These are phyloP conservation scores for Gossypium australe DNA, from an alignment of 345 rosid species.

Conservation along the genomic window DNA sequence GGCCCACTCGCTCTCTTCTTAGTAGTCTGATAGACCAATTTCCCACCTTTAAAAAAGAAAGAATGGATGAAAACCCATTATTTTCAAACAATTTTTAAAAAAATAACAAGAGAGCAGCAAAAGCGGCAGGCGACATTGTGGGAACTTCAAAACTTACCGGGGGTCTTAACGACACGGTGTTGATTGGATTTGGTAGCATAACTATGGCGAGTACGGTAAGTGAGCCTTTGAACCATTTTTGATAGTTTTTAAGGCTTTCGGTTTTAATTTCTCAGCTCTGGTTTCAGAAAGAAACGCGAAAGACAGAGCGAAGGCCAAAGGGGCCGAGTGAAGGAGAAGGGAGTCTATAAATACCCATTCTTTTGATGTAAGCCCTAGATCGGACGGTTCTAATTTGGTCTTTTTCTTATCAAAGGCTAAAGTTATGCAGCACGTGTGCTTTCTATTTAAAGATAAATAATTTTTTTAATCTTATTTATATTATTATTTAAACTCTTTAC, in stretches of 20 bases:
- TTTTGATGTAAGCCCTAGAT: conserved; percentile 3
- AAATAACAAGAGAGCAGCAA: too few species aligned
- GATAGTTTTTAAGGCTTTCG: background rate
- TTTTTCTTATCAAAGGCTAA: background rate
- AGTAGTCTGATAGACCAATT: conserved; percentile 63
- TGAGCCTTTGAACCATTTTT: conserved; percentile 65
- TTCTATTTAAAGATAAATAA: background rate
- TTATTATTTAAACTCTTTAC: background rate
- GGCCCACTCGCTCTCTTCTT: conserved; percentile 77
- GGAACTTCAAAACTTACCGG: conserved; percentile 26
- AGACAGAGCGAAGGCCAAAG: background rate
- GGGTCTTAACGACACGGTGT: conserved; percentile 59
- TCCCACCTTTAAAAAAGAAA: conserved; percentile 44
- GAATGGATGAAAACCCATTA: background rate
- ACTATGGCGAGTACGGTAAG: conserved; percentile 56
- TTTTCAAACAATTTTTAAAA: background rate
- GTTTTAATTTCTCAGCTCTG: background rate
- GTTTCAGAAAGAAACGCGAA: background rate
- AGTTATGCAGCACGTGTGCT: background rate
- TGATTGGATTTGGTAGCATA: conserved; percentile 69
- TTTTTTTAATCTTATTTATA: background rate
- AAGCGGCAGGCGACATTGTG: too few species aligned
- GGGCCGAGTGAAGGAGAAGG: background rate
- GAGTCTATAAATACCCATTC: background rate
- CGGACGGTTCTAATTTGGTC: background rate